These are phyloP conservation scores for Neonectria punicea DNA, from an alignment of 2,329 filamentous ascomycete genomes.

Conservation along the genomic window DNA sequence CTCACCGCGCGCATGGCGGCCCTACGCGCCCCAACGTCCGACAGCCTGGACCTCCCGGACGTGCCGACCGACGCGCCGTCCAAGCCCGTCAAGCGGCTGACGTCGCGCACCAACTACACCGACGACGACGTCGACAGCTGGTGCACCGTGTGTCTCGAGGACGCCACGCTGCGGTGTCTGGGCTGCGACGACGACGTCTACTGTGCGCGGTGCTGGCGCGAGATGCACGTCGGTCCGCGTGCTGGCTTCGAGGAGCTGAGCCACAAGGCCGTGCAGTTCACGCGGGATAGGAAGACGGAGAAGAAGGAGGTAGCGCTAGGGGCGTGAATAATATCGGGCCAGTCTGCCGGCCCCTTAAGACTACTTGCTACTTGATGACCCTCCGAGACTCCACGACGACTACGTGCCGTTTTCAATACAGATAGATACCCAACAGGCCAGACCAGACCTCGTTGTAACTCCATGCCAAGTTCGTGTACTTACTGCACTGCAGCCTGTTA, in stretches of 20 bases:
- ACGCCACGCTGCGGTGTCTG: slow-evolving; percentile 77
- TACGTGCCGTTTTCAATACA: slow-evolving; percentile 8
- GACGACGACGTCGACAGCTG: slow-evolving; percentile 80
- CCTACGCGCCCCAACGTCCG: slow-evolving; percentile 53
- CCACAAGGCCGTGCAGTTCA: slow-evolving; percentile 74
- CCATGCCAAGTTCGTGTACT: slow-evolving; percentile 1
- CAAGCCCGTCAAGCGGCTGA: slow-evolving; percentile 51
- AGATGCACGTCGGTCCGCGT: slow-evolving; percentile 77
- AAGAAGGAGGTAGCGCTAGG: slow-evolving; percentile 51
- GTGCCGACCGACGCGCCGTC: slow-evolving; percentile 62
- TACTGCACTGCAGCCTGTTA: neutral
- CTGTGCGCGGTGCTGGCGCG: slow-evolving; percentile 81
- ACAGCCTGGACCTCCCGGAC: slow-evolving; percentile 57
- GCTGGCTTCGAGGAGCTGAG: slow-evolving; percentile 76
- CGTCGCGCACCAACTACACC: slow-evolving; percentile 59
- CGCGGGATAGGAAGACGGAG: slow-evolving; percentile 48
- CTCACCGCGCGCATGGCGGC: slow-evolving; percentile 65
- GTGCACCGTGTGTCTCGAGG: slow-evolving; percentile 86
- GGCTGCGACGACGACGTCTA: slow-evolving; percentile 80
- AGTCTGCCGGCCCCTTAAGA: slow-evolving; percentile 19
- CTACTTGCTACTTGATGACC: slow-evolving; percentile 27
- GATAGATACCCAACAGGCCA: slow-evolving; percentile 13
- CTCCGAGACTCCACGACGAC: slow-evolving; percentile 1
- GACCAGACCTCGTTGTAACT: slow-evolving; percentile 14
- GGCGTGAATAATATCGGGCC: slow-evolving; percentile 41